Base-by-base conservation (phyloP, 106 monocot species). In the Vanilla planifolia region DNA sequence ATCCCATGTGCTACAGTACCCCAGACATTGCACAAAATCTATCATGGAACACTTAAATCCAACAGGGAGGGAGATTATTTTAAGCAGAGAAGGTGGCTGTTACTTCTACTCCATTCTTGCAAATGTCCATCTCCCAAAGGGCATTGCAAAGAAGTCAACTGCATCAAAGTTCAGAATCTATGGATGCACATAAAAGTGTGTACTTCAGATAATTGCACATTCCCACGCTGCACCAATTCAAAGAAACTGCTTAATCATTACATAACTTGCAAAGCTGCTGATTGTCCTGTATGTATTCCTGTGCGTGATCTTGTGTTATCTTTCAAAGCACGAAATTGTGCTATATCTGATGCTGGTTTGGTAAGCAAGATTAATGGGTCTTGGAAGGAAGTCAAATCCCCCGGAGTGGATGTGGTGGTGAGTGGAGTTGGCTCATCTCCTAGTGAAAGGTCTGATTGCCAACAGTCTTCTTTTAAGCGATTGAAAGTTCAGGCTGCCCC, bases 221-320 rank as follows among this genome's bases (percentile, higher is more conserved):
- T 68, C 66, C 79, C 74, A 37, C 72, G 75, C 19, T 99, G 98
- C 66, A 58, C 29, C 33, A 39, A 26, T 6, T 76, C 92, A 8
- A 84, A 73, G 62, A 65, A 28, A 26, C 72, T 88, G 35, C 25
- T 85, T 62, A 24, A 60, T 3, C 98, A 99, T 74, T 76, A 68
- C 53, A 34, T 60, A 33, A 55, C 33, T 43, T 99, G 98, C 56
- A 22, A 36, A 51, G 43, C 6, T 1, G 22, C 53, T 61, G 65
- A 78, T 70, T 99, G 98, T 63, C 92, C 98, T 43, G 85, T 92
- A 24, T 99, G 98, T 61, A 62, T 79, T 33, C 71, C 73, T 67
- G 88, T 81, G 10, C 80, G 62, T 41, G 62, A 71, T 8, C 74
- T 51, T 69, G 29, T 81, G 43, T 61, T 60, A 64, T 68, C 76